phyloP scores from a whole-genome alignment of 352 stramenopile species.

The Saprolegnia parasitica region DNA sequence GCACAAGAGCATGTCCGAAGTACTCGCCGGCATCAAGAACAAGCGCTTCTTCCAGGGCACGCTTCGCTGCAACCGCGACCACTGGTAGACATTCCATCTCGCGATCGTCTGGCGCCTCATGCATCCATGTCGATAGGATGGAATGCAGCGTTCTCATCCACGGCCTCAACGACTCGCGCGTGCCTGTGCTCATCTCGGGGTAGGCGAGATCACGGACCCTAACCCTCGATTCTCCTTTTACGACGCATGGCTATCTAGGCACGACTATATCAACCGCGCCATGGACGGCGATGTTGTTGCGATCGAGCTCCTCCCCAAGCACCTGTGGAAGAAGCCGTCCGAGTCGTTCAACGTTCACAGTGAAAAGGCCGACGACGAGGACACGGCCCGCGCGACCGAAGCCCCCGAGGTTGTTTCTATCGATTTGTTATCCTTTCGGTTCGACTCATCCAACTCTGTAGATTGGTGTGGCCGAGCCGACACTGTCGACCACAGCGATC shows the following conservation, averaged over 20 bases:
- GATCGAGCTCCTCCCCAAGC: constrained; percentile 89
- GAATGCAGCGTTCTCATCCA: constrained; percentile 80
- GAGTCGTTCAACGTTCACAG: constrained; percentile 58
- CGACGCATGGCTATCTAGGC: constrained; percentile 7
- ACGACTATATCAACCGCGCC: constrained; percentile 93
- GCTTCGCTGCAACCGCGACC: constrained; percentile 81
- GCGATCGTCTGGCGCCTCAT: neutral
- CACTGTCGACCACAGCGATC: constrained; percentile 49
- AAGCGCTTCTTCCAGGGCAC: constrained; percentile 86
- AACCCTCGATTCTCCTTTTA: neutral
- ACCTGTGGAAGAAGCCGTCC: constrained; percentile 69
- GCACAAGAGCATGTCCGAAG: constrained; percentile 66
- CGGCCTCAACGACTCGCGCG: constrained; percentile 46
- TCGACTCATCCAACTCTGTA: too few species aligned
- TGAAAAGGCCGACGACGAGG: constrained; percentile 38
- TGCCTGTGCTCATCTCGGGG: constrained; percentile 67
- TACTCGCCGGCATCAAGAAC: constrained; percentile 83
- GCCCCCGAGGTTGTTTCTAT: neutral
- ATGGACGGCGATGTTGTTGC: constrained; percentile 98
- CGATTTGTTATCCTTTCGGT: too few species aligned
- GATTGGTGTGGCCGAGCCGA: constrained; percentile 54
- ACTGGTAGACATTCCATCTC: constrained; percentile 43
- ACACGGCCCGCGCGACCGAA: constrained; percentile 28
- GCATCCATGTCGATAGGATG: constrained; percentile 29
- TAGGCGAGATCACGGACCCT: neutral